Percentiles rank a stretch among this genome's conserved stretches.
These are phyloP conservation scores for Staphylotrichum tortipilum DNA, from an alignment of 495 filamentous ascomycete genomes.

Conservation along the genomic window DNA sequence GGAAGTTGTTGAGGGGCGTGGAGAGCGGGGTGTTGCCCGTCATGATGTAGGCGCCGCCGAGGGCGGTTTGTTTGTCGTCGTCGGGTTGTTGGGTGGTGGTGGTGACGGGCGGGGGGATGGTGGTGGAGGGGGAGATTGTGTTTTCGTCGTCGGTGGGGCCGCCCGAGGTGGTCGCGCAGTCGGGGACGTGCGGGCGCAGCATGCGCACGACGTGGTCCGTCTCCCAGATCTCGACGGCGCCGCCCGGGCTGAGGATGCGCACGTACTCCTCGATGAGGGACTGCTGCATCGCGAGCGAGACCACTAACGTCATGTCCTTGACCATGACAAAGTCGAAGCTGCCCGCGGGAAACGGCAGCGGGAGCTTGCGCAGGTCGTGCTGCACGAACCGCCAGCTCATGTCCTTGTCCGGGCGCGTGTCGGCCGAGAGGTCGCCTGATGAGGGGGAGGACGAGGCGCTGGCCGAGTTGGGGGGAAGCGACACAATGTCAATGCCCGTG, in stretches of 20 bases:
- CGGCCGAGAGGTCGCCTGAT: slow-evolving; percentile 1
- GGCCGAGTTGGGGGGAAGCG: slow-evolving; percentile 56
- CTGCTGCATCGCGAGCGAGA: slow-evolving; percentile 53
- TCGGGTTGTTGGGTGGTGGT: slow-evolving; percentile 24
- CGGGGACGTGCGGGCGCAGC: slow-evolving; percentile 64
- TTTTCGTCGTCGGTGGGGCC: slow-evolving; percentile 38
- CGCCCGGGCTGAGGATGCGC: slow-evolving; percentile 69
- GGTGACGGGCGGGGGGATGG: slow-evolving; percentile 27
- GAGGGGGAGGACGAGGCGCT: slow-evolving; percentile 3
- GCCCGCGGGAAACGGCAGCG: slow-evolving; percentile 70
- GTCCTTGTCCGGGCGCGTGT: slow-evolving; percentile 45
- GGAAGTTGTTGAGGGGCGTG: slow-evolving; percentile 65
- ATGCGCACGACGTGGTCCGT: slow-evolving; percentile 70
- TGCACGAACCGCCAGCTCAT: slow-evolving; percentile 84
- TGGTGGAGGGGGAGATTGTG: slow-evolving; percentile 27
- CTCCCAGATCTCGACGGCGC: slow-evolving; percentile 81
- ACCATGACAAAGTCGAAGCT: slow-evolving; percentile 88
- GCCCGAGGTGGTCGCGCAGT: slow-evolving; percentile 13
- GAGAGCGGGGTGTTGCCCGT: slow-evolving; percentile 75
- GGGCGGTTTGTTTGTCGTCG: slow-evolving; percentile 22
- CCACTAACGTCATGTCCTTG: slow-evolving; percentile 72
- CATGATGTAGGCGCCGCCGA: slow-evolving; percentile 67
- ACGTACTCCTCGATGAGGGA: slow-evolving; percentile 64
- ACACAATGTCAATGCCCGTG: slow-evolving; percentile 75
- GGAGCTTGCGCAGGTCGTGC: slow-evolving; percentile 67